Evolutionary conservation across 2,329 filamentous ascomycete genomes (phyloP).

Genomic region (Fusarium dlaminii): DNA sequence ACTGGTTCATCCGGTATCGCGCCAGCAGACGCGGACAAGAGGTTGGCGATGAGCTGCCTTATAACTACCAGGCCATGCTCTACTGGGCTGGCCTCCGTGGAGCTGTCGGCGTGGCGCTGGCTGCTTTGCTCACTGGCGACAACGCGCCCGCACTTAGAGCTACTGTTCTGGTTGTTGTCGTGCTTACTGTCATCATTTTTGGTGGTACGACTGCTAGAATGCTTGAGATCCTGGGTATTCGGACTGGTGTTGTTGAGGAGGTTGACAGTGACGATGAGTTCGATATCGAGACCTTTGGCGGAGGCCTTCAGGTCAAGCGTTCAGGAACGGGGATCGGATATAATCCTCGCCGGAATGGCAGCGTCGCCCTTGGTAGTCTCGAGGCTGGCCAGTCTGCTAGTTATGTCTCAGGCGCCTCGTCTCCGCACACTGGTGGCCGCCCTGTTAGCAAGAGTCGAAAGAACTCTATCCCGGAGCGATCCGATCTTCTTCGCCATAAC

Average conservation of each 20-base stretch:
- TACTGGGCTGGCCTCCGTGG: constrained; percentile 98
- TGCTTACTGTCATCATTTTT: constrained; percentile 98
- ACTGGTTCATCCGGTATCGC: constrained; percentile 90
- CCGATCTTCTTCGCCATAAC: constrained; percentile 64
- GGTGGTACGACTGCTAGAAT: constrained; percentile 96
- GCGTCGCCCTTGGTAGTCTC: constrained; percentile 66
- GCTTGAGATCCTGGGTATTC: constrained; percentile 96
- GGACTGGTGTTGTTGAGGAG: constrained; percentile 95
- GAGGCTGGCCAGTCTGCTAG: constrained; percentile 51
- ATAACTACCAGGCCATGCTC: constrained; percentile 99
- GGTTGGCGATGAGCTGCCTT: constrained; percentile 86
- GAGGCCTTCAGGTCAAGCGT: constrained; percentile 82
- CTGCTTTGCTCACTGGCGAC: constrained; percentile 84
- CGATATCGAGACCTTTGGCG: constrained; percentile 83
- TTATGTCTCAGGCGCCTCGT: constrained; percentile 65
- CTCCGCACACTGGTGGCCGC: constrained; percentile 56
- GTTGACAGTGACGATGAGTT: constrained; percentile 99
- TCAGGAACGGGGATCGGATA: constrained; percentile 81
- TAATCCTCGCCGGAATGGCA: constrained; percentile 72
- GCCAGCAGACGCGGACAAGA: constrained; percentile 78
- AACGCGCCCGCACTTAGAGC: constrained; percentile 87
- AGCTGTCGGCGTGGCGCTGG: constrained; percentile 93
- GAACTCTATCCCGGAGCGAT: constrained; percentile 60
- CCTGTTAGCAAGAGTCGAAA: constrained; percentile 64
- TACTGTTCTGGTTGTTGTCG: constrained; percentile 96